A percentile compares a stretch with the other conserved stretches of the same genome.
Evolutionary conservation across 108 stramenopile genomes (phyloP).

Genomic region (Stephanodiscus minutulus): DNA sequence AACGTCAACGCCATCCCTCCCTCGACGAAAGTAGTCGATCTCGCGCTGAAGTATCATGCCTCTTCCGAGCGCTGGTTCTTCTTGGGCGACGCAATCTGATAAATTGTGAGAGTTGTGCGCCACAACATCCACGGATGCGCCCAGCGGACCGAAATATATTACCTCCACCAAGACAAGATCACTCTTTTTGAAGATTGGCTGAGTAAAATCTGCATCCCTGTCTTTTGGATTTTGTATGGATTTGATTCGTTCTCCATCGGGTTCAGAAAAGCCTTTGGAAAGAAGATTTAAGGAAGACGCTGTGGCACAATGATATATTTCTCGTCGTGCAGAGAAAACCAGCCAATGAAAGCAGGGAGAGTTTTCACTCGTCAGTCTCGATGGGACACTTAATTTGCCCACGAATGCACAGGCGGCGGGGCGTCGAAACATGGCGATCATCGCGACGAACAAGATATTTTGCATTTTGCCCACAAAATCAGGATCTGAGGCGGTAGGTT

Average conservation of each 20-base stretch:
- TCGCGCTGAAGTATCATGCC: slow-evolving; percentile 80
- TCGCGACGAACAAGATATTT: no score
- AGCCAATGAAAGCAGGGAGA: background rate
- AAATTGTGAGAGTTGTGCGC: slow-evolving; percentile 59
- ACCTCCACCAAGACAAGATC: slow-evolving; percentile 80
- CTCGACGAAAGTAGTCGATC: slow-evolving; percentile 74
- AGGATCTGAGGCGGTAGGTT: no score
- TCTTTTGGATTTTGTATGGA: slow-evolving; percentile 6
- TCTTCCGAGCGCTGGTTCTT: slow-evolving; percentile 63
- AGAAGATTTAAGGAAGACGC: background rate
- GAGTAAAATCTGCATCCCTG: slow-evolving; percentile 19
- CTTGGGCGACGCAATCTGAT: slow-evolving; percentile 59
- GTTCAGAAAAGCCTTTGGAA: background rate
- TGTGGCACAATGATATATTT: background rate
- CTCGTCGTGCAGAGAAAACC: no score
- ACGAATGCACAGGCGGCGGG: no score
- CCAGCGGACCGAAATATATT: slow-evolving; percentile 74
- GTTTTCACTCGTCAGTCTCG: no score
- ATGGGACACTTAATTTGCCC: no score
- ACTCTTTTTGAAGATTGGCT: slow-evolving; percentile 58
- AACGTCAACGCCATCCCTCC: slow-evolving; percentile 69
- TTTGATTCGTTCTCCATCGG: background rate
- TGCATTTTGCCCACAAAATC: no score
- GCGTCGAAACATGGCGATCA: no score
- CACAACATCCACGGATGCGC: slow-evolving; percentile 75